These are phyloP conservation scores for Dipodascus albidus DNA, from an alignment of 805 yeast genomes.

Conservation along the genomic window DNA sequence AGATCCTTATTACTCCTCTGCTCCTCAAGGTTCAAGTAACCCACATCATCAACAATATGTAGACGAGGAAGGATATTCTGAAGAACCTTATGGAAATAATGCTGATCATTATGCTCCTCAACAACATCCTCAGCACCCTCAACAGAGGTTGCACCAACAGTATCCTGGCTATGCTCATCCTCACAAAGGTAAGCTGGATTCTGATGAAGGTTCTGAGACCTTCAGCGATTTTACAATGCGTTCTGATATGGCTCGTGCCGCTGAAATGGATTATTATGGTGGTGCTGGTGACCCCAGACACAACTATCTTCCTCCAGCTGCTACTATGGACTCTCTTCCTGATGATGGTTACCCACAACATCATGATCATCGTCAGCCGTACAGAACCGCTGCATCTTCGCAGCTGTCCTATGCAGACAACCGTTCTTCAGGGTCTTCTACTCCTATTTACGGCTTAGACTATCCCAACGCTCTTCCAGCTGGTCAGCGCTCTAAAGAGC, in stretches of 20 bases:
- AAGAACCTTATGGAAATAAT: conserved; percentile 32
- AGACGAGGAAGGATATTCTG: conserved; percentile 23
- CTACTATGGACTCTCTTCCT: conserved; percentile 11
- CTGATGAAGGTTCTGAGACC: conserved; percentile 29
- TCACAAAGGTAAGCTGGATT: conserved; percentile 12
- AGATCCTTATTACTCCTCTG: conserved; percentile 24
- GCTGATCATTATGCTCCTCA: conserved; percentile 34
- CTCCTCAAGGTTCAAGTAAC: conserved; percentile 21
- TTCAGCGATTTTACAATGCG: conserved; percentile 33
- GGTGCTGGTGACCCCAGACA: conserved; percentile 22
- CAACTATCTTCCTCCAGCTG: conserved; percentile 12
- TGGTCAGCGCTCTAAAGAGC: conserved; percentile 55
- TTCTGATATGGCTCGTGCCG: conserved; percentile 28
- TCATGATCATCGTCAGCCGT: conserved; percentile 11
- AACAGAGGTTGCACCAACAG: conserved; percentile 19
- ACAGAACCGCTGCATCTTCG: conserved; percentile 26
- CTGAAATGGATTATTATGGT: conserved; percentile 29
- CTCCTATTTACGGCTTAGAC: conserved; percentile 77
- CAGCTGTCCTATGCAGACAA: conserved; percentile 74
- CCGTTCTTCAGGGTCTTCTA: conserved; percentile 85
- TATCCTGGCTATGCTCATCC: conserved; percentile 18
- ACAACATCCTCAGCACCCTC: background rate
- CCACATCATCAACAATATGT: conserved; percentile 24
- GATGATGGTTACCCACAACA: conserved; percentile 21
- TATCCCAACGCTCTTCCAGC: conserved; percentile 42